Base-by-base conservation (phyloP, 768 basidiomycete genomes). In the Tylopilus subfusipes region DNA sequence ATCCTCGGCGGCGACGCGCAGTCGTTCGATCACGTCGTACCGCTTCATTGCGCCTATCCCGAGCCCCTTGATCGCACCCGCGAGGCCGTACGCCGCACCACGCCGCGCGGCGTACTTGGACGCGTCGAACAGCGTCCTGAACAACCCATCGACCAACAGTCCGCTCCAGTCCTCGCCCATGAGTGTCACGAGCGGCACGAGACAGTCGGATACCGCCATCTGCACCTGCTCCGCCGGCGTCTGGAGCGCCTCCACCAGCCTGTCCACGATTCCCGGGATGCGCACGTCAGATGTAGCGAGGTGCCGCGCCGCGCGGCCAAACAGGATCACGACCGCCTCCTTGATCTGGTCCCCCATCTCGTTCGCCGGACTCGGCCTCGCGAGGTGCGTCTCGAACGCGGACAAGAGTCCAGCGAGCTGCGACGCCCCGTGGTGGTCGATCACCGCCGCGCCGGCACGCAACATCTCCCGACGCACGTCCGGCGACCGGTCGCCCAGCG, bases 141-240 rank as follows among this genome's bases (percentile, higher is more conserved):
- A 81, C 4, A 99, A 77, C 52, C 78, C 74, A 47, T 92, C 89
- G 42, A 93, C 80, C n/a, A 99, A 75, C 21, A 71, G 67, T 2
- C 79, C 74, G 24, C 59, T 54, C 25, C 61, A 52, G 9, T 80
- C 55, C 42, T 21, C 76, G 30, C 77, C 75, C 78, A 92, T 88
- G 29, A 84, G 72, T 33, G 80, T 78, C 39, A 94, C 90, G 8
- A 99, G 77, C 1, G 94, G 92, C 0, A 92, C 87, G 4, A 99
- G 76, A 73, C 96, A 98, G 54, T 98, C 97, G 0, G 95, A 92
- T 2, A 98, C 93, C 9, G 97, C 95, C 42, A 92, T 86, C 68
- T 98, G 96, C 0, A 99, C 97, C 66, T 95, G 88, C 68, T 99
- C 97, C 3, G 94, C 84, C 0, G 96, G 97, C 0, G 95, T 98